phyloP scores from a whole-genome alignment of 176 grass and related monocot species.

The Oryza punctata region DNA sequence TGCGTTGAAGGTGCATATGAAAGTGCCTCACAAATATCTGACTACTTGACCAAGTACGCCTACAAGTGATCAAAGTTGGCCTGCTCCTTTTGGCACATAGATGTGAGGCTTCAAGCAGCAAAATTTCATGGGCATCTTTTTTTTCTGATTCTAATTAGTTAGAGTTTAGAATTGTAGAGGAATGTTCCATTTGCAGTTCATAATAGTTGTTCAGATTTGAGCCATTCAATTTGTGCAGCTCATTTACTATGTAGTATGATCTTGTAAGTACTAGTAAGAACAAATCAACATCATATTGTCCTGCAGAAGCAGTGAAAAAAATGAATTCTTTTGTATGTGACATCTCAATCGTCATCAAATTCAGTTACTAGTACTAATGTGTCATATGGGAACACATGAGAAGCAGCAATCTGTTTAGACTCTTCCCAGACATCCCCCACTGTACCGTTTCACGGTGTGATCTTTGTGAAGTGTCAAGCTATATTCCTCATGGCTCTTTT shows the following conservation, averaged over 20 bases:
- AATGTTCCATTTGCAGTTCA: not conserved
- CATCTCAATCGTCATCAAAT: not conserved
- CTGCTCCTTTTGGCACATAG: slow-evolving; percentile 17
- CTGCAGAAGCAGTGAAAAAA: not conserved
- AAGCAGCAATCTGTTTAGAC: not conserved
- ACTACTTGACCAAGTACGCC: slow-evolving; percentile 71
- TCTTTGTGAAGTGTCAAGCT: not conserved
- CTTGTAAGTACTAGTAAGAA: slow-evolving; percentile 12
- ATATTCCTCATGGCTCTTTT: not conserved
- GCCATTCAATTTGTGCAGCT: slow-evolving; percentile 2
- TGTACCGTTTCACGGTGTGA: not conserved
- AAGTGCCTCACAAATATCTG: slow-evolving; percentile 61
- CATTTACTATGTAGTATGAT: slow-evolving; percentile 24
- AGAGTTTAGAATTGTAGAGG: slow-evolving; percentile 19
- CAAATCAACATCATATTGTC: not conserved
- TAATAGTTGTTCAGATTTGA: slow-evolving; percentile 3
- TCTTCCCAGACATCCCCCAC: too few species aligned
- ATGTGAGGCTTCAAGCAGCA: slow-evolving; percentile 16
- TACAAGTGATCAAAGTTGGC: slow-evolving; percentile 43
- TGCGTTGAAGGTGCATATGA: slow-evolving; percentile 85
- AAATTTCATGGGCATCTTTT: not conserved
- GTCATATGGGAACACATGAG: not conserved
- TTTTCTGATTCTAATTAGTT: slow-evolving; percentile 3
- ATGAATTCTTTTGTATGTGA: not conserved
- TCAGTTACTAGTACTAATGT: not conserved